phyloP scores from a whole-genome alignment of 176 grass and related monocot species.

The Avena eriantha region DNA sequence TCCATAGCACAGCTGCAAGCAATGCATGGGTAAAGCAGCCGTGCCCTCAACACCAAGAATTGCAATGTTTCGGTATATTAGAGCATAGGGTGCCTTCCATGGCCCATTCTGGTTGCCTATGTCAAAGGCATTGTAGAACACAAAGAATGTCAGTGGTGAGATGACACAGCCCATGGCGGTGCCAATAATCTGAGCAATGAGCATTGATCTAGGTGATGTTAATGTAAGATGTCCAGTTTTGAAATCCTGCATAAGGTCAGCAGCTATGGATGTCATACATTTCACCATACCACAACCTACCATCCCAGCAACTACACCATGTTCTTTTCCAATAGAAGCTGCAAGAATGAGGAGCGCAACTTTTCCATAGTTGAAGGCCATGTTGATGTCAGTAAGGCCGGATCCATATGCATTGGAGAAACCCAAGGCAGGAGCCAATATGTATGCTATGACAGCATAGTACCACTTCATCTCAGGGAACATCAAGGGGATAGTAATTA shows the following conservation, averaged over 20 bases:
- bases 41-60: slow-evolving; percentile 94
- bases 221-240: slow-evolving; percentile 95
- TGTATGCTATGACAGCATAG: slow-evolving; percentile 85
- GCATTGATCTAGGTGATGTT: slow-evolving; percentile 94
- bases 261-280: slow-evolving; percentile 80
- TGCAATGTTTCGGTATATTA: slow-evolving; percentile 95
- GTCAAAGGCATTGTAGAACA: slow-evolving; percentile 97
- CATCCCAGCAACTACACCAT: slow-evolving; percentile 83
- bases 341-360: slow-evolving; percentile 86
- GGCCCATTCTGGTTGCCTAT: slow-evolving; percentile 86
- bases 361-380: slow-evolving; percentile 98
- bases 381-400: slow-evolving; percentile 96
- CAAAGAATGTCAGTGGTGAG: slow-evolving; percentile 82
- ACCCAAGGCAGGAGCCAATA: slow-evolving; percentile 79
- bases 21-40: slow-evolving; percentile 77
- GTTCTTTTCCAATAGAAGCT: slow-evolving; percentile 74
- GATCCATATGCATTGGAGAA: slow-evolving; percentile 98
- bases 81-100: slow-evolving; percentile 97
- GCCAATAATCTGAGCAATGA: slow-evolving; percentile 86
- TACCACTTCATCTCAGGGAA: slow-evolving; percentile 93
- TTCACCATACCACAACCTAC: slow-evolving; percentile 93
- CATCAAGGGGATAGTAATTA: slow-evolving; percentile 77
- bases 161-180: slow-evolving; percentile 93
- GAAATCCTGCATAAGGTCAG: slow-evolving; percentile 99
- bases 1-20: slow-evolving; percentile 87